Evolutionary conservation across 768 basidiomycete species (phyloP).

Genomic region (Trametes elegans): DNA sequence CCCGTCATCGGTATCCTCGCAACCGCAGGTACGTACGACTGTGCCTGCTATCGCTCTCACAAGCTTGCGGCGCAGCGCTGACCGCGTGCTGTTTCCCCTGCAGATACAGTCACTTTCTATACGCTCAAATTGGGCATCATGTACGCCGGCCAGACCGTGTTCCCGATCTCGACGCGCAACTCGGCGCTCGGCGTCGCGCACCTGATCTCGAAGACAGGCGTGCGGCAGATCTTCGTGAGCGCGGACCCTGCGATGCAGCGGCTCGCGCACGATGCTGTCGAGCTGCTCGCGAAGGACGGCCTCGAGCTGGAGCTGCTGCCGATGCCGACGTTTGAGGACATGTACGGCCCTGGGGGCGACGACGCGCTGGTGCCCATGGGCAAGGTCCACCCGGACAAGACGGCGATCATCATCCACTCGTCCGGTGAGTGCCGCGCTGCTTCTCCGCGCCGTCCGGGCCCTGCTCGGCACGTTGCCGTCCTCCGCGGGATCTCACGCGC

Average conservation of each 20-base stretch:
- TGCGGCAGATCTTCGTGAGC: constrained; percentile 27
- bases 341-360: constrained; percentile 18
- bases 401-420: constrained; percentile 15
- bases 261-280: constrained; percentile 21
- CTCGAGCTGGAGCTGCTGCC: constrained; percentile 13
- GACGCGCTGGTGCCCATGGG: constrained; percentile 13
- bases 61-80: too few relatives aligned
- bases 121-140: constrained; percentile 22
- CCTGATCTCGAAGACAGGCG: constrained; percentile 29
- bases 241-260: constrained; percentile 24
- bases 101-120: constrained; percentile 29
- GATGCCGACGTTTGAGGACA: constrained; percentile 24
- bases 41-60: background rate
- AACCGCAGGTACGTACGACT: constrained; percentile 10
- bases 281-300: constrained; percentile 14
- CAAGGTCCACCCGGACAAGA: constrained; percentile 10
- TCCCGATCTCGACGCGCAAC: constrained; percentile 38
- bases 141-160: constrained; percentile 26
- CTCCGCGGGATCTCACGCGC: background rate
- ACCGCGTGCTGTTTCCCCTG: background rate
- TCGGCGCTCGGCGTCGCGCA: constrained; percentile 33
- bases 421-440: constrained; percentile 16
- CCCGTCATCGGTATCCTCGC: constrained; percentile 29
- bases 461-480: background rate
- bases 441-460: background rate